Evolutionary conservation across 169 alveolate species (phyloP), one percentile per base, ranked within the genome.

Genomic region (Babesia gibsoni): DNA sequence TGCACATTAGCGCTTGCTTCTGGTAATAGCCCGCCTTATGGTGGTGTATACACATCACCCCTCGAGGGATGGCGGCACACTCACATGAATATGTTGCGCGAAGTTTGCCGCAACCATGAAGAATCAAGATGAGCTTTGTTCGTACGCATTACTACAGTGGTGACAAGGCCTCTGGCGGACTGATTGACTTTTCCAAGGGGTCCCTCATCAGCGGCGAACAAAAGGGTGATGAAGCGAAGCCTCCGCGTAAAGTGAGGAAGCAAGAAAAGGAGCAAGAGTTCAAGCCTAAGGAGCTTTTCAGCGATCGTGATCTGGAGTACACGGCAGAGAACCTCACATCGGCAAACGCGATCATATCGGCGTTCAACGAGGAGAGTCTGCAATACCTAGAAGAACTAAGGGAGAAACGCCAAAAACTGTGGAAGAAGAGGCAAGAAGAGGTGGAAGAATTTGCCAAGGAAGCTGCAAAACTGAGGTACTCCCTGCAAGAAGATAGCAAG

Each of bases 321-420:
- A 23, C 39, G 12, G 68, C 43, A 1, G 68, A 58, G 1, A 58
- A 58, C 20, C 68, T 58, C 10, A 58, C 68, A 14, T 49, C 66
- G 14, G 67, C 58, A 35, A 63, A 75, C 20, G 63, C 67, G 12
- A 73, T 73, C 14, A 43, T 70, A 32, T 73, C 84, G 0, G 84
- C 75, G 4, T 39, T 73, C 25, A 73, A 67, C 22, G 73, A 59
- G 52, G 84, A 73, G 18, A 77, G 64, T 27, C 50, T 73, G n/a
- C 69, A 32, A 32, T 59, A 52, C 35, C 29, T 52, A 20, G 85
- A 75, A 7, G 43, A 75, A 27, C 66, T 75, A 4, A 81, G 67
- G 32, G 22, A 20, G n/a, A 73, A 48, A 39, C 79, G 54, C 23
- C 32, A 73, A 3, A 6, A 30, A 36, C 58, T 16, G 29, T 73